Base-by-base conservation (phyloP, 2,329 filamentous ascomycete species). In the Cryphonectria japonica region DNA sequence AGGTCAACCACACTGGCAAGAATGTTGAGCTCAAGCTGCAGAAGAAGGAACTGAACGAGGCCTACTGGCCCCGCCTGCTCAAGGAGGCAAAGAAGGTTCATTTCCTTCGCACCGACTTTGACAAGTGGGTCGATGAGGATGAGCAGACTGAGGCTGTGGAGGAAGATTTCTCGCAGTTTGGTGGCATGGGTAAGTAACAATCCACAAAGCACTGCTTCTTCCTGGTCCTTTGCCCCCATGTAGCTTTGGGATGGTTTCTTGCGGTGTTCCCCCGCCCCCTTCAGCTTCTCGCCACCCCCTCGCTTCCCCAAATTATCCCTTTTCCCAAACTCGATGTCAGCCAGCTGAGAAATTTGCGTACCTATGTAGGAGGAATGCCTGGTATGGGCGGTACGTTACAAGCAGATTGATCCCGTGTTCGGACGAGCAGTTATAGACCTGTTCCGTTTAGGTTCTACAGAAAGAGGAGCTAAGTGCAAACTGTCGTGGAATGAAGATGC, bases 91-190 rank as follows among this genome's bases (percentile, higher is more conserved):
- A 93, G 88, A 97, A 94, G 87, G 85, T 93, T 69, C 96, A 98
- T 85, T 99, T 94, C 89, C 84, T 99, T 79, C 97, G 97, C 91
- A 98, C 96, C 75, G 92, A 99, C 85, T 99, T 99, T 78, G 95
- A 98, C 86, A 98, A 97, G 92, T 98, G 95, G 95, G 93, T 97
- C 78, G 95, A 98, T 77, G 94, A 98, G 89, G 95, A 99, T 80
- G 96, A 99, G 89, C 96, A 99, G 86, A 92, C 98, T 79, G 94
- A 94, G 83, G 91, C 89, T 72, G 86, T 89, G 65, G 94, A 97
- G 75, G 94, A 97, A 70, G 95, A 97, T 82, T 83, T 91, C 76
- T 88, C 87, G 75, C 86, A 90, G 80, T 90, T 89, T 76, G 89
- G 87, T 71, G 89, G 89, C 75, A 92, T 90, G 88, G 87, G 87